phyloP scores from a whole-genome alignment of 192 early-diverging fungal genomes.

The Lobosporangium transversale region DNA sequence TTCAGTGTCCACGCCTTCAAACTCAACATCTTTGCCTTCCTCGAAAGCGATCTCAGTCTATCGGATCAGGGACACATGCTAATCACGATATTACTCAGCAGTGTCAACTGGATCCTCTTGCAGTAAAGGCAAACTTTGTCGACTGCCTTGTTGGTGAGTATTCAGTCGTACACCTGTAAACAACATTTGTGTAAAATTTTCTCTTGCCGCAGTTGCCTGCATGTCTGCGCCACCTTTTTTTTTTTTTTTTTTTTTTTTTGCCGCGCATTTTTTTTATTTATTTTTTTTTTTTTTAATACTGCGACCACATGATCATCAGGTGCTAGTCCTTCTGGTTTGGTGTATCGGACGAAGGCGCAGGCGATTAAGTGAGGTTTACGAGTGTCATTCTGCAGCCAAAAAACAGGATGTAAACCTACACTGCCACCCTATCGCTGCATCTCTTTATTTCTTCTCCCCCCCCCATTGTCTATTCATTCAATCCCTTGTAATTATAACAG shows the following conservation, averaged over 20 bases:
- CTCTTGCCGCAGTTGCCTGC: slow-evolving; percentile 12
- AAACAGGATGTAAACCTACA: too few species aligned
- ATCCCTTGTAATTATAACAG: too few species aligned
- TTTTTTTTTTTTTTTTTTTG: slow-evolving; percentile 10
- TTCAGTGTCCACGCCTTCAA: slow-evolving; percentile 33
- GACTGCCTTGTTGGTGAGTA: slow-evolving; percentile 53
- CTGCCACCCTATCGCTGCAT: too few species aligned
- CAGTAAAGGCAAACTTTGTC: slow-evolving; percentile 45
- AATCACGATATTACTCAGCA: neutral
- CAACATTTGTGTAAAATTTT: neutral
- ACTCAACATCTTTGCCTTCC: slow-evolving; percentile 36
- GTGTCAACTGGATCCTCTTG: slow-evolving; percentile 20
- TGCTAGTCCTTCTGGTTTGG: too few species aligned
- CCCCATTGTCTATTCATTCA: too few species aligned
- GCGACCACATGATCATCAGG: too few species aligned
- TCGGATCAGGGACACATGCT: slow-evolving; percentile 6
- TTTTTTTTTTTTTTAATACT: slow-evolving; percentile 5
- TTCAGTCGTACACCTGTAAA: neutral
- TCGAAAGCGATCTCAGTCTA: slow-evolving; percentile 14
- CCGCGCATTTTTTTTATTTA: slow-evolving; percentile 21
- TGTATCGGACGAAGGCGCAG: too few species aligned
- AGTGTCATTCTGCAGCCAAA: too few species aligned
- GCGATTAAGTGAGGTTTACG: too few species aligned
- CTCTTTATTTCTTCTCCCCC: too few species aligned
- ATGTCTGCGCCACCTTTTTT: neutral